phyloP scores from a whole-genome alignment of 2,329 filamentous ascomycete genomes.

The Erysiphe neolycopersici region DNA sequence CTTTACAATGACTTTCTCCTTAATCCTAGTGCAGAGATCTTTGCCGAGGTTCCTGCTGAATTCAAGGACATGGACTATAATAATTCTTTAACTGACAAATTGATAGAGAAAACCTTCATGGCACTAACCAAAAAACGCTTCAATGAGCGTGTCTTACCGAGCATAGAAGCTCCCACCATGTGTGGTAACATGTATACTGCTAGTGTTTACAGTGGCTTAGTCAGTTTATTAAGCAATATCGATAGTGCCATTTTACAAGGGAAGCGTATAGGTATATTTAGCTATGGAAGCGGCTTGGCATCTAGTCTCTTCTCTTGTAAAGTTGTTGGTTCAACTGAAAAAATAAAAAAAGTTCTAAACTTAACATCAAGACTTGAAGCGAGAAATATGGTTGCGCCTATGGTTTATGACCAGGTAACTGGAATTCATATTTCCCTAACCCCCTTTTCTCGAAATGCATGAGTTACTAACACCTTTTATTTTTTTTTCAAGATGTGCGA shows the following conservation, averaged over 20 bases:
- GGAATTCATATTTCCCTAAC: conserved; percentile 10
- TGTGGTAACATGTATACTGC: conserved; percentile 40
- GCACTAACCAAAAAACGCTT: conserved; percentile 60
- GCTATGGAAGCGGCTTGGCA: conserved; percentile 47
- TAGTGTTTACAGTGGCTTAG: conserved; percentile 29
- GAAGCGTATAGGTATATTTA: conserved; percentile 30
- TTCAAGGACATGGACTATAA: conserved; percentile 54
- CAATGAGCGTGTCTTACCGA: conserved; percentile 46
- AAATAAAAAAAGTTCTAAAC: conserved; percentile 39
- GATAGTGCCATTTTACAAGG: conserved; percentile 27
- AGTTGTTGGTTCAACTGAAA: conserved; percentile 40
- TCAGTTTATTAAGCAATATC: conserved; percentile 25
- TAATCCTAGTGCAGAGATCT: conserved; percentile 38
- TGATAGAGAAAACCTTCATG: conserved; percentile 72
- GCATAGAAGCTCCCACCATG: conserved; percentile 50
- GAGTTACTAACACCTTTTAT: neutral
- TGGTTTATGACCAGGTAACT: conserved; percentile 44
- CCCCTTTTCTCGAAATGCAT: too few species aligned
- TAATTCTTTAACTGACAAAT: conserved; percentile 56
- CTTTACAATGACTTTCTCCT: conserved; percentile 66
- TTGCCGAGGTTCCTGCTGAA: conserved; percentile 50
- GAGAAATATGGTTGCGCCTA: conserved; percentile 38
- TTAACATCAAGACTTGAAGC: conserved; percentile 40
- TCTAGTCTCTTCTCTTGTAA: conserved; percentile 45
- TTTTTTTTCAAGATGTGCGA: conserved; percentile 35